phyloP scores from a whole-genome alignment of 257 asterid genomes.

The Fraxinus anomala region DNA sequence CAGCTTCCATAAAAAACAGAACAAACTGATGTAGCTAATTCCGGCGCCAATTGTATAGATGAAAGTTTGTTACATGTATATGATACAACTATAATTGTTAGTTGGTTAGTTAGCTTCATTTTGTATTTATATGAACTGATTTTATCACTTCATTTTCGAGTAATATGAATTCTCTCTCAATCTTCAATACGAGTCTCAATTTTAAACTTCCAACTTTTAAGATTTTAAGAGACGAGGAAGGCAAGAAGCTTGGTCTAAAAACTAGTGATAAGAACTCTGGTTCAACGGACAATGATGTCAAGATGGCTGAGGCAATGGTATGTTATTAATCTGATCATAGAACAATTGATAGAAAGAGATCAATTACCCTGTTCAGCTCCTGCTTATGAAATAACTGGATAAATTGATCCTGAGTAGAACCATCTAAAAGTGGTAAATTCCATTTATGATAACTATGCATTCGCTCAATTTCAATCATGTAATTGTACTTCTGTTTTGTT shows the following conservation, averaged over 20 bases:
- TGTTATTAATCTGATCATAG: slow-evolving; percentile 23
- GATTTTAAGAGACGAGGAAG: slow-evolving; percentile 92
- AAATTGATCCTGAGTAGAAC: not conserved
- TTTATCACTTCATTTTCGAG: too few relatives aligned
- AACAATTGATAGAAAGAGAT: slow-evolving; percentile 14
- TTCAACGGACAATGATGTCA: slow-evolving; percentile 60
- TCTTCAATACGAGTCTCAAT: slow-evolving; percentile 16
- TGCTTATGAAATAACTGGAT: not conserved
- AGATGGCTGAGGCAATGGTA: slow-evolving; percentile 88
- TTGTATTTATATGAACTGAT: too few relatives aligned
- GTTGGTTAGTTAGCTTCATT: too few relatives aligned
- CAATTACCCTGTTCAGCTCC: slow-evolving; percentile 2
- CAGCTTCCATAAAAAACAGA: too few relatives aligned
- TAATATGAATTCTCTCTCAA: too few relatives aligned
- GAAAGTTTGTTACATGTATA: too few relatives aligned
- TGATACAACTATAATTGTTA: too few relatives aligned
- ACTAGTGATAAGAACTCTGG: slow-evolving; percentile 54
- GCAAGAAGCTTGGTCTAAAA: slow-evolving; percentile 82
- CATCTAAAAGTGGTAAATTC: not conserved
- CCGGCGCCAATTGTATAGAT: too few relatives aligned
- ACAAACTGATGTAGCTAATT: too few relatives aligned
- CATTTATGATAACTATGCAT: too few relatives aligned
- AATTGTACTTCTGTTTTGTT: too few relatives aligned
- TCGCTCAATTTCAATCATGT: too few relatives aligned
- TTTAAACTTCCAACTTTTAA: slow-evolving; percentile 28